A percentile compares a stretch with the other conserved stretches of the same genome.
These are phyloP conservation scores for Sambucus nigra DNA, from an alignment of 129 eudicot species.

Conservation along the genomic window DNA sequence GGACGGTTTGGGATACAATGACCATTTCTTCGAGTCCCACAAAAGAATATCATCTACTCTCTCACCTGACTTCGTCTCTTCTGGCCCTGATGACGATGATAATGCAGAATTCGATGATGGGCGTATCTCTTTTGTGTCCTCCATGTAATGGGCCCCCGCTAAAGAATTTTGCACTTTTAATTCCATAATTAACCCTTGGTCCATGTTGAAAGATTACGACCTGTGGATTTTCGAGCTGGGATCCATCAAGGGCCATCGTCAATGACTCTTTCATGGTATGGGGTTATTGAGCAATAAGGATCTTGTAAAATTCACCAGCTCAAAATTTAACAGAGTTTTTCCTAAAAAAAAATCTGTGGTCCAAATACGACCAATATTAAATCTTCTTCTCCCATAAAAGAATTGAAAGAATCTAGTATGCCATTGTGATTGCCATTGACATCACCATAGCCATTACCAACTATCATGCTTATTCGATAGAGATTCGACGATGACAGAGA, in stretches of 20 bases:
- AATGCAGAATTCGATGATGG: conserved; percentile 53
- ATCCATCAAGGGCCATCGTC: conserved; percentile 59
- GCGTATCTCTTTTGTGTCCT: conserved; percentile 53
- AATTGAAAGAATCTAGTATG: background rate
- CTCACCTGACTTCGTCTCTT: conserved; percentile 47
- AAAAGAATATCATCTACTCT: conserved; percentile 47
- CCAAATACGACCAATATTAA: conserved; percentile 8
- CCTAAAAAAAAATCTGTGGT: conserved; percentile 23
- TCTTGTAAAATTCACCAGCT: conserved; percentile 36
- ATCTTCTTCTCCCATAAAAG: background rate
- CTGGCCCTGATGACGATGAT: conserved; percentile 22
- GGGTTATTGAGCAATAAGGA: conserved; percentile 62
- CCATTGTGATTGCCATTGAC: too few species aligned
- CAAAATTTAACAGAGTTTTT: conserved; percentile 23
- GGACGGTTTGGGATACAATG: conserved; percentile 57
- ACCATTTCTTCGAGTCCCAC: conserved; percentile 51
- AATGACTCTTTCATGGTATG: conserved; percentile 64
- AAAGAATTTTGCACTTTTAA: conserved; percentile 12
- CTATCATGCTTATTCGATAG: conserved; percentile 9
- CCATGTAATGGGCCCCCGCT: conserved; percentile 25
- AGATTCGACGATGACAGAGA: conserved; percentile 9
- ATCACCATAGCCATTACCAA: background rate
- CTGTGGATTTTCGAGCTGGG: conserved; percentile 89
- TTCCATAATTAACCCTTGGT: conserved; percentile 7
- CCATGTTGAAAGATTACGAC: conserved; percentile 36